A percentile compares a stretch with the other conserved stretches of the same genome.
phyloP scores from a whole-genome alignment of 2,329 filamentous ascomycete genomes.

The Epichloe bromicola region DNA sequence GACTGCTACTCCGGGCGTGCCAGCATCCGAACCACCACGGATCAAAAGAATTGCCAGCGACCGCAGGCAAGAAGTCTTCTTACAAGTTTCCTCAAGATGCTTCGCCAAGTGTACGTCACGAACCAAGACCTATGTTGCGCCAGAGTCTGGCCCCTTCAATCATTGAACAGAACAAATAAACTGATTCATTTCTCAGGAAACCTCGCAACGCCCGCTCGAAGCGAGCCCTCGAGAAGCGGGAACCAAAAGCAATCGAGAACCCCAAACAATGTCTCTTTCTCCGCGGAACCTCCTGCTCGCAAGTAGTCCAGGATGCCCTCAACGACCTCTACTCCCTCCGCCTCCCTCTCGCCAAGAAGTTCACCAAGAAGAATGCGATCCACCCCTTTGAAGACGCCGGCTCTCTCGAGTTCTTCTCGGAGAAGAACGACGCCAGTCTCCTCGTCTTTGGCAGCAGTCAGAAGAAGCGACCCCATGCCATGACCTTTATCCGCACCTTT shows the following conservation, averaged over 20 bases:
- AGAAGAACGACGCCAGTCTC: slow-evolving; percentile 87
- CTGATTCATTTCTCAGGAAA: slow-evolving; percentile 30
- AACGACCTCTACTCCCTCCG: slow-evolving; percentile 77
- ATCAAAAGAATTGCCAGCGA: background rate
- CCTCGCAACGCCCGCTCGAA: slow-evolving; percentile 73
- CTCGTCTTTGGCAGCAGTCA: slow-evolving; percentile 73
- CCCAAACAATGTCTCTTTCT: slow-evolving; percentile 84
- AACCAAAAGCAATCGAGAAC: slow-evolving; percentile 80
- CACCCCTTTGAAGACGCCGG: slow-evolving; percentile 86
- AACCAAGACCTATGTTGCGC: too few relatives aligned
- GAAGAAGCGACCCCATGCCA: slow-evolving; percentile 89
- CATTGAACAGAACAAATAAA: background rate
- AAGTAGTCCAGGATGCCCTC: slow-evolving; percentile 70
- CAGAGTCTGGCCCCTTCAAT: too few relatives aligned
- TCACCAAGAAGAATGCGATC: slow-evolving; percentile 93
- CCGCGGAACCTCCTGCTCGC: slow-evolving; percentile 72
- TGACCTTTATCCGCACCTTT: slow-evolving; percentile 76
- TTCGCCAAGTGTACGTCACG: slow-evolving; percentile 33
- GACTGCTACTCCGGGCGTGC: too few relatives aligned
- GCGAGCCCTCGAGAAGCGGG: slow-evolving; percentile 84
- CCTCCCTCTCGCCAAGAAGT: slow-evolving; percentile 73
- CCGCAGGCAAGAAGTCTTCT: background rate
- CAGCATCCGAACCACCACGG: background rate
- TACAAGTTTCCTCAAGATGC: slow-evolving; percentile 23
- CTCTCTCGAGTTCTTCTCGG: slow-evolving; percentile 86